Base-by-base conservation (phyloP, 148 eudicot genomes). In the Limonium bicolor region DNA sequence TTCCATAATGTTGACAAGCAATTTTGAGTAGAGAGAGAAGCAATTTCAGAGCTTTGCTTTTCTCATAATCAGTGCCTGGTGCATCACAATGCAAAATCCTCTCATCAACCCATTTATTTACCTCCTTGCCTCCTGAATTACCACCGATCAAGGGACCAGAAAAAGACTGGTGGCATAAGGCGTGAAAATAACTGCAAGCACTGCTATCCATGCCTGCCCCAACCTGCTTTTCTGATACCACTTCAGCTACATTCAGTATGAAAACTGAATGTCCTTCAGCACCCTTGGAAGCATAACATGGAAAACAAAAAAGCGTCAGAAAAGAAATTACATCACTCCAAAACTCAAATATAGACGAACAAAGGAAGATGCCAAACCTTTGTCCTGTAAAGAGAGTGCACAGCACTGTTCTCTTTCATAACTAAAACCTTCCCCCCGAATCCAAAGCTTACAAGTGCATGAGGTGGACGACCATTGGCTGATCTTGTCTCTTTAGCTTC, bases 361-460 rank as follows among this genome's bases (percentile, higher is more conserved):
- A 19, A 8, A 45, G 12, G 22, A 56, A 28, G 12, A 46, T 36
- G 34, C 21, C 66, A 30, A 58, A 90, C 99, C 95, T 84, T 81
- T 63, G 63, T 62, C 19, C 71, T 82, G 41, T 62, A 58, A 23
- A 76, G 63, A 37, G 73, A 47, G 30, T 50, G 51, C 47, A 66
- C 37, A 53, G 62, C 17, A 40, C 26, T 59, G 33, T 39, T 63
- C 57, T 80, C 72, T 68, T 78, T 85, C 85, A 76, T 71, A 46
- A 85, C 70, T 55, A 85, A 61, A 45, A 90, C 93, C 72, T 85
- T 90, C 48, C 99, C 99, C 48, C 99, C 99, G 69, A 90, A 90
- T 7, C 99, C 99, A 64, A 90, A 90, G 40, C 82, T 54, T 51
- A 80, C 95, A 28, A 90, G 61, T 14, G 99, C 93, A 81, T 85